Conservation (phyloP, 805 yeast species). For the Lachancea mirantina region DNA sequence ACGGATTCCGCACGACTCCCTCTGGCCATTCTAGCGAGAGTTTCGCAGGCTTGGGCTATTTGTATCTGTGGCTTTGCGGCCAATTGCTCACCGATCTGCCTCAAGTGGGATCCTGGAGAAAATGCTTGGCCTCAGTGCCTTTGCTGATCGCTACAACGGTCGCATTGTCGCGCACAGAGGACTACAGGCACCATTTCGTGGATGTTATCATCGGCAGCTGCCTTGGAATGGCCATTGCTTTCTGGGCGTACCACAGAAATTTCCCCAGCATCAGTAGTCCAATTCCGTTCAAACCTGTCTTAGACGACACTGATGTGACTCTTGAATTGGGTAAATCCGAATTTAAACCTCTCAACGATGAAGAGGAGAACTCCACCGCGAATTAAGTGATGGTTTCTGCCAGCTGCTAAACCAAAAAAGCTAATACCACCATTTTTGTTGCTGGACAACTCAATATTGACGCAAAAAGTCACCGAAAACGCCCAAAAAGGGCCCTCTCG, state of each 20-base stretch:
- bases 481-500: too few species aligned
- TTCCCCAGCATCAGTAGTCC: constrained; percentile 34
- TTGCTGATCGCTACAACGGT: constrained; percentile 61
- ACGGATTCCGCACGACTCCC: constrained; percentile 78
- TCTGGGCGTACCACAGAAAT: constrained; percentile 34
- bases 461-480: too few species aligned
- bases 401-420: too few species aligned
- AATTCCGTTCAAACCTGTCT: constrained; percentile 34
- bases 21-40: constrained; percentile 73
- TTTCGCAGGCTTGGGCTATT: constrained; percentile 59
- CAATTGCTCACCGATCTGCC: constrained; percentile 48
- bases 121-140: constrained; percentile 47
- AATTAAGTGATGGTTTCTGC: too few species aligned
- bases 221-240: constrained; percentile 58
- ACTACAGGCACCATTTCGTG: constrained; percentile 87
- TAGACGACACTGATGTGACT: constrained; percentile 36
- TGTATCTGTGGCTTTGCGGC: constrained; percentile 60
- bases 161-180: constrained; percentile 83
- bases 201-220: constrained; percentile 71
- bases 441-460: too few species aligned
- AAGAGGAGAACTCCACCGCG: too few species aligned
- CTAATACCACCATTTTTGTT: too few species aligned
- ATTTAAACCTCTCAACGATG: too few species aligned
- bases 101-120: constrained; percentile 57
- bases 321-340: too few species aligned